phyloP scores from a whole-genome alignment of 176 grass and related monocot species.

The Oryza glumipatula region DNA sequence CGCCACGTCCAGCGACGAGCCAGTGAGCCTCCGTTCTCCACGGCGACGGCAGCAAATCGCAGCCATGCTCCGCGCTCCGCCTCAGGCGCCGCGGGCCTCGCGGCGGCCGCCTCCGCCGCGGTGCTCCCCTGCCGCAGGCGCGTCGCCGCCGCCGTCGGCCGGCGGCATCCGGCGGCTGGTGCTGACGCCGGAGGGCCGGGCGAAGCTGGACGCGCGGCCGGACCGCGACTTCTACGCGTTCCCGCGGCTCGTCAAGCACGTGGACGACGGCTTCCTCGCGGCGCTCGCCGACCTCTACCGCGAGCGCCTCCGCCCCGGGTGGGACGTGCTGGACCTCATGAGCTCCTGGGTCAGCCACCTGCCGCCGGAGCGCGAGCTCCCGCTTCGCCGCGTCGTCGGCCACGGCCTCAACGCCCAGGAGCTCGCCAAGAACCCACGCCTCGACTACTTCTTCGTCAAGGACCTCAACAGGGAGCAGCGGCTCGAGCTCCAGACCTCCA shows the following conservation, averaged over 20 bases:
- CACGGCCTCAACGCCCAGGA: constrained; percentile 96
- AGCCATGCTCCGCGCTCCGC: constrained; percentile 41
- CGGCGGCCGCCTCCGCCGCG: not conserved
- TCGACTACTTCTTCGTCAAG: constrained; percentile 85
- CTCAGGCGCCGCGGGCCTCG: not conserved
- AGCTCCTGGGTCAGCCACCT: constrained; percentile 99
- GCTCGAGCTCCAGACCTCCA: constrained; percentile 49
- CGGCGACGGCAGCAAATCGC: not conserved
- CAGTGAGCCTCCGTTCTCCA: constrained; percentile 35
- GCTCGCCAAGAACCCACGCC: constrained; percentile 68
- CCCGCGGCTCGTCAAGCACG: constrained; percentile 89
- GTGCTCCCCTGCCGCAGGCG: constrained; percentile 28
- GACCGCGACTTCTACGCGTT: constrained; percentile 88
- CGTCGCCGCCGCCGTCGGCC: constrained; percentile 19
- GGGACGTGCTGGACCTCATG: constrained; percentile 87
- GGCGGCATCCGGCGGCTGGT: constrained; percentile 73
- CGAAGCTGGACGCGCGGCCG: constrained; percentile 68
- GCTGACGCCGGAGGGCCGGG: constrained; percentile 68
- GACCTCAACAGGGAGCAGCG: constrained; percentile 80
- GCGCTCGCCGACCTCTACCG: constrained; percentile 75
- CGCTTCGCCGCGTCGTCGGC: constrained; percentile 65
- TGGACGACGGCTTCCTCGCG: constrained; percentile 79
- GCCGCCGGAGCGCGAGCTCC: constrained; percentile 62
- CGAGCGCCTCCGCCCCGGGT: constrained; percentile 52
- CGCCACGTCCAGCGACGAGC: not conserved